A percentile compares a stretch with the other conserved stretches of the same genome.
Conservation (phyloP, 768 basidiomycete species). For the Leucocoprinus leucothites region DNA sequence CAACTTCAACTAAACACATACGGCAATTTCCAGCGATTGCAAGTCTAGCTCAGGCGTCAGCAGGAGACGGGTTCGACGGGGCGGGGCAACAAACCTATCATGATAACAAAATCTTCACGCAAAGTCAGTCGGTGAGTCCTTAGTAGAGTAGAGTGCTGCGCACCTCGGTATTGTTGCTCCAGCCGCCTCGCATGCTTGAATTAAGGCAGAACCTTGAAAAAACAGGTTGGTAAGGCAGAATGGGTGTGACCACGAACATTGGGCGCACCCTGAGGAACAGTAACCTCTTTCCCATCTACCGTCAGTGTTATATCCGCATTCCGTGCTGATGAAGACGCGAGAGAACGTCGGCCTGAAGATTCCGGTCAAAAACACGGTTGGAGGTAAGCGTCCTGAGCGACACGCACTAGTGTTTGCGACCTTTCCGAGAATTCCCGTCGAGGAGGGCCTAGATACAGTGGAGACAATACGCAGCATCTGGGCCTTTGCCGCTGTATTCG, state of each 20-base stretch:
- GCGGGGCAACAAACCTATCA: constrained; percentile 55
- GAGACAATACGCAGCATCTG: constrained; percentile 71
- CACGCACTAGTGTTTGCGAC: constrained; percentile 32
- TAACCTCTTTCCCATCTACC: constrained; percentile 96
- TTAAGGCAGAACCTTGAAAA: constrained; percentile 80
- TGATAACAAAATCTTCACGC: constrained; percentile 74
- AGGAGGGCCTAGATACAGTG: constrained; percentile 53
- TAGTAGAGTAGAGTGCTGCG: constrained; percentile 15
- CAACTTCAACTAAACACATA: constrained; percentile 99
- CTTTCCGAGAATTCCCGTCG: constrained; percentile 70
- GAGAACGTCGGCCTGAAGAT: constrained; percentile 50
- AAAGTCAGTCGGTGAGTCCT: constrained; percentile 16
- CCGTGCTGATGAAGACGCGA: constrained; percentile 63
- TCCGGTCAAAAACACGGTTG: constrained; percentile 7
- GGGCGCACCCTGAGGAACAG: constrained; percentile 86
- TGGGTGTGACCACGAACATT: neutral
- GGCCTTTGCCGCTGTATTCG: constrained; percentile 18
- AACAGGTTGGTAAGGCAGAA: neutral
- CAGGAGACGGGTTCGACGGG: neutral
- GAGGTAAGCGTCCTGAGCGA: neutral
- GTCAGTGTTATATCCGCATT: constrained; percentile 87
- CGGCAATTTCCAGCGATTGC: constrained; percentile 98
- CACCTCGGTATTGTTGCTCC: constrained; percentile 80
- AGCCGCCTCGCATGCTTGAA: constrained; percentile 93
- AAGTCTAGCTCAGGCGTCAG: constrained; percentile 46